These are phyloP conservation scores for Albophoma yamanashiensis DNA, from an alignment of 2,329 filamentous ascomycete genomes.

Conservation along the genomic window DNA sequence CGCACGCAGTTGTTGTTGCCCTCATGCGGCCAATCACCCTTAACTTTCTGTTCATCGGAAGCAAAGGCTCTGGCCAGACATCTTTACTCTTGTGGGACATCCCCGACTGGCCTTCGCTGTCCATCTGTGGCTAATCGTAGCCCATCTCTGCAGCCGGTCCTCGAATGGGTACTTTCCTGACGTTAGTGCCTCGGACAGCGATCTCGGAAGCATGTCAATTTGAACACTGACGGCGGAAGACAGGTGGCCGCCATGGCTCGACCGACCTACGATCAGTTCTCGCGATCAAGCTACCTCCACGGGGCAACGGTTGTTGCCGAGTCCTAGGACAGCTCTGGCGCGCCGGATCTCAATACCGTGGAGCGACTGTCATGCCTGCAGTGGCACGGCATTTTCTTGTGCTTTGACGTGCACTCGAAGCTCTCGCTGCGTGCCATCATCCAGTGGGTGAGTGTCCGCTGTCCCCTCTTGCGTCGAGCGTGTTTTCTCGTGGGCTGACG, in stretches of 20 bases:
- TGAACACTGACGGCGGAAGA: slow-evolving; percentile 13
- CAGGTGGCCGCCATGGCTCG: slow-evolving; percentile 15
- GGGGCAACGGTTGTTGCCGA: slow-evolving; percentile 18
- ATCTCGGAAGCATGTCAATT: neutral
- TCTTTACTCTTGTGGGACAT: slow-evolving; percentile 24
- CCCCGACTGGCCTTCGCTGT: no score
- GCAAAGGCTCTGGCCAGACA: slow-evolving; percentile 21
- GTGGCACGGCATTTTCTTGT: slow-evolving; percentile 27
- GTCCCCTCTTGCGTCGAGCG: neutral
- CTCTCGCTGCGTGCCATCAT: slow-evolving; percentile 21
- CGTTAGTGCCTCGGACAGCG: slow-evolving; percentile 11
- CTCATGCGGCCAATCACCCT: slow-evolving; percentile 14
- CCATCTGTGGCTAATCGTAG: neutral
- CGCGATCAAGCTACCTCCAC: slow-evolving; percentile 13
- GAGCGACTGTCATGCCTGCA: slow-evolving; percentile 21
- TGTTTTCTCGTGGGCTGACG: neutral
- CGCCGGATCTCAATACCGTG: slow-evolving; percentile 23
- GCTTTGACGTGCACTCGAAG: slow-evolving; percentile 26
- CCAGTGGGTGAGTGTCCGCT: slow-evolving; percentile 19
- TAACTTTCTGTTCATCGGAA: slow-evolving; percentile 26
- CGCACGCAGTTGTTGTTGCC: neutral
- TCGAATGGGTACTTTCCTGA: slow-evolving; percentile 27
- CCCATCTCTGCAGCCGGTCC: slow-evolving; percentile 16
- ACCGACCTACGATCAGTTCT: slow-evolving; percentile 24
- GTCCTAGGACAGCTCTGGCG: slow-evolving; percentile 29